Evolutionary conservation across 305 asterid genomes (phyloP).

Genomic region (Solanum hybrid): DNA sequence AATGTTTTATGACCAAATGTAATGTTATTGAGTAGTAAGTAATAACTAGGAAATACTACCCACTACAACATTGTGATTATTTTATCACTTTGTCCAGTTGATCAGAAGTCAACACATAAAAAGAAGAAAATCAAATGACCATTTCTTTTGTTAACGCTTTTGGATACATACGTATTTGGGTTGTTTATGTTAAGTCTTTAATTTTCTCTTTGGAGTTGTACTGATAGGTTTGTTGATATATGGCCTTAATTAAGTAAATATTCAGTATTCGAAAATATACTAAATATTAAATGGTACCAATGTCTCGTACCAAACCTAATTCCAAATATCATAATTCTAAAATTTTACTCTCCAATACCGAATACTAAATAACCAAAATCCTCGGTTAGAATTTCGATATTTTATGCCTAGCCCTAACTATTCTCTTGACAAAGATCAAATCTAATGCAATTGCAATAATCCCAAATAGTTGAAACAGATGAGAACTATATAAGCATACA

Average conservation of each 20-base stretch:
- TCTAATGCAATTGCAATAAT: not conserved
- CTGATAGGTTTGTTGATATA: not conserved
- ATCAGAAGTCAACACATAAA: conserved; percentile 35
- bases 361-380: not conserved
- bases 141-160: conserved; percentile 38
- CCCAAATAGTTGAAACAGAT: not conserved
- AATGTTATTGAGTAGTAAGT: not conserved
- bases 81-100: not conserved
- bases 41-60: not conserved
- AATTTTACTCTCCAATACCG: not conserved
- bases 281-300: not conserved
- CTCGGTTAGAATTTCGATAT: not conserved
- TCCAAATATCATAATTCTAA: not conserved
- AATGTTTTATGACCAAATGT: not conserved
- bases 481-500: not conserved
- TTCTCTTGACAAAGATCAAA: not conserved
- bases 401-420: not conserved
- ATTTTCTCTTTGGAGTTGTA: not conserved
- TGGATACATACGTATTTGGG: not conserved
- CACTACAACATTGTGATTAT: not conserved
- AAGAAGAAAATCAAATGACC: conserved; percentile 76
- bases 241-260: not conserved
- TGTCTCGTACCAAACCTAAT: not conserved
- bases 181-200: not conserved
- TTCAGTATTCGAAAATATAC: too few relatives aligned